Conservation (phyloP, 768 basidiomycete genomes). For the Rhizopogon sp. region DNA sequence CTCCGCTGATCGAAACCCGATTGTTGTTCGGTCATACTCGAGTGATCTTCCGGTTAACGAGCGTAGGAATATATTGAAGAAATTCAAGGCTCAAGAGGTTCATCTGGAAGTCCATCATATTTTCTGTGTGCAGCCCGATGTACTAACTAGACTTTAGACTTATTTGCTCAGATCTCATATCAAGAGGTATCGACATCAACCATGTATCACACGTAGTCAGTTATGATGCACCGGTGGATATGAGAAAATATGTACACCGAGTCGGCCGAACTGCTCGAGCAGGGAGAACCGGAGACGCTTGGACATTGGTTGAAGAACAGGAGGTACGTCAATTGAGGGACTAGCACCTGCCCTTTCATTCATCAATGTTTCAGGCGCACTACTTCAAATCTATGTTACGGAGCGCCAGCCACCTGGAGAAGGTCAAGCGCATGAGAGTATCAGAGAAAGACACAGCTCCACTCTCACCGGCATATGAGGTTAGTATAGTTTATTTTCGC, state of each 20-base stretch:
- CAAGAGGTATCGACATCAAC: too few relatives aligned
- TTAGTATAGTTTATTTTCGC: slow-evolving; percentile 23
- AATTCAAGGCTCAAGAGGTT: too few relatives aligned
- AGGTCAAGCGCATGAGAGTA: slow-evolving; percentile 65
- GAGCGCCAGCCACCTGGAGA: slow-evolving; percentile 61
- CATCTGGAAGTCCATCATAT: too few relatives aligned
- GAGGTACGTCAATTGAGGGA: slow-evolving; percentile 43
- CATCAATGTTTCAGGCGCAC: slow-evolving; percentile 50
- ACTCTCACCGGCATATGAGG: slow-evolving; percentile 64
- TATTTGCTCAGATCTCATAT: too few relatives aligned
- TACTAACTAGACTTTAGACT: too few relatives aligned
- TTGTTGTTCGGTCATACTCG: slow-evolving; percentile 72
- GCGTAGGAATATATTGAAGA: slow-evolving; percentile 70
- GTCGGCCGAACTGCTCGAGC: too few relatives aligned
- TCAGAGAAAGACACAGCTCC: slow-evolving; percentile 53
- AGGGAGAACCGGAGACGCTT: too few relatives aligned
- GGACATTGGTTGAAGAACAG: slow-evolving; percentile 95
- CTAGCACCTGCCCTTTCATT: background rate
- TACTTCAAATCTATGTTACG: slow-evolving; percentile 85
- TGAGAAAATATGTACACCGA: too few relatives aligned
- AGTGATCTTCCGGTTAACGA: slow-evolving; percentile 75
- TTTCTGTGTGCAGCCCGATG: too few relatives aligned
- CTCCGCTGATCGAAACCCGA: slow-evolving; percentile 11
- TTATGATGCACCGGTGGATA: too few relatives aligned
- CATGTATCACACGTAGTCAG: too few relatives aligned